phyloP scores from a whole-genome alignment of 768 basidiomycete species.

The Kwoniella shandongensis region DNA sequence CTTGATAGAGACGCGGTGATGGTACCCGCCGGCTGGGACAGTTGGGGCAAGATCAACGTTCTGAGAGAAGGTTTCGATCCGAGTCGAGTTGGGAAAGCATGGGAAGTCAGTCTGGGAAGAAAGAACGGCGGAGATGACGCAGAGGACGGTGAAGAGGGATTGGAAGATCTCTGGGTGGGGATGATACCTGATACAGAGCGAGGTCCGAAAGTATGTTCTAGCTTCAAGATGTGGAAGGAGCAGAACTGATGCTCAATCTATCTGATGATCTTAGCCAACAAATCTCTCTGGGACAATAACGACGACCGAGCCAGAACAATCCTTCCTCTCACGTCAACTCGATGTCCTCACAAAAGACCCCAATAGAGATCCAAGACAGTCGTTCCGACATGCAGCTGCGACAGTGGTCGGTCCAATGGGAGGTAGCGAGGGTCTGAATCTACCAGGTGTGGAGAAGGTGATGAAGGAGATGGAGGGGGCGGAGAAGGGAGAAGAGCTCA shows the following conservation, averaged over 20 bases:
- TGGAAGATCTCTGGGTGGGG: conserved; percentile 66
- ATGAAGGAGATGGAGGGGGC: conserved; percentile 79
- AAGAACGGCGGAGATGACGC: conserved; percentile 72
- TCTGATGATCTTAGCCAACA: conserved; percentile 5
- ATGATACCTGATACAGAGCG: conserved; percentile 69
- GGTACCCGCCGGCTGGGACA: conserved; percentile 95
- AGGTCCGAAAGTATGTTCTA: conserved; percentile 64
- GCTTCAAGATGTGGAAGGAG: neutral
- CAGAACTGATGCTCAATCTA: neutral
- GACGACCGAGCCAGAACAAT: conserved; percentile 78
- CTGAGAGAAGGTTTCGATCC: conserved; percentile 89
- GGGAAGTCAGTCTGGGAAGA: conserved; percentile 34
- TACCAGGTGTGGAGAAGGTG: conserved; percentile 85
- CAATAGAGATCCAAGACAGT: conserved; percentile 81
- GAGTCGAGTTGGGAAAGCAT: conserved; percentile 47
- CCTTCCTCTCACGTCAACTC: conserved; percentile 85
- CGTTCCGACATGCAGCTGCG: conserved; percentile 71
- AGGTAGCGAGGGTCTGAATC: conserved; percentile 75
- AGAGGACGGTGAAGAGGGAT: conserved; percentile 58
- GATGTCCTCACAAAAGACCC: conserved; percentile 88
- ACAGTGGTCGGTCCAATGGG: conserved; percentile 89
- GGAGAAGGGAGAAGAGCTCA: conserved; percentile 38
- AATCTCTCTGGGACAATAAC: conserved; percentile 38
- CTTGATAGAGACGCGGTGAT: conserved; percentile 89
- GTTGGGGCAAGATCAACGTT: conserved; percentile 91